Percentiles rank a stretch among this genome's conserved stretches.
Conservation (phyloP, 257 asterid species). For the Salvia miltiorrhiza region DNA sequence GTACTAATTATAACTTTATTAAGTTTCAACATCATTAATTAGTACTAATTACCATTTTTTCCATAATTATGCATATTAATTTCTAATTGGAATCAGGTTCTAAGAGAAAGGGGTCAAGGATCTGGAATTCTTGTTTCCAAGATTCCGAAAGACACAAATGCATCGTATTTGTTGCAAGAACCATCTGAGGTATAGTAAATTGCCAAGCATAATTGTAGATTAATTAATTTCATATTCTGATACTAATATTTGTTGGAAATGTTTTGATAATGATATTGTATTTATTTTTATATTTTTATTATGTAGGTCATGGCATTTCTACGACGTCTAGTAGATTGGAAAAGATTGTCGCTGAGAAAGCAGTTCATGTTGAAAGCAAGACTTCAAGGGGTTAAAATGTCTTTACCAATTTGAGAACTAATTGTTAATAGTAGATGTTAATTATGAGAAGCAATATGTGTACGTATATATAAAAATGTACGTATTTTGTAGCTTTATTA, state of each 20-base stretch:
- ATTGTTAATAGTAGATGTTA: conserved; percentile 6
- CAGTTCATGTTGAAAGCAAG: conserved; percentile 45
- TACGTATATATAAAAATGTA: neutral
- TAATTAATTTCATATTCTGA: neutral
- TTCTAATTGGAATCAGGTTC: conserved; percentile 38
- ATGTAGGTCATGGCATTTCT: conserved; percentile 77
- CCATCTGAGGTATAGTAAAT: conserved; percentile 73
- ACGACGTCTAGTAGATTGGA: conserved; percentile 78
- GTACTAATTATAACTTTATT: conserved; percentile 28
- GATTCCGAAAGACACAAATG: conserved; percentile 74
- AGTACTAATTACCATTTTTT: too few relatives aligned
- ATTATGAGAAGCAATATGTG: conserved; percentile 8
- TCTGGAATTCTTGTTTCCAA: conserved; percentile 87
- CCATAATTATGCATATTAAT: neutral
- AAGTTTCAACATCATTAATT: neutral
- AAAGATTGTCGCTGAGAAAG: conserved; percentile 39
- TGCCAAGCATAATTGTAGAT: neutral
- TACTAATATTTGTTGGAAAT: too few relatives aligned
- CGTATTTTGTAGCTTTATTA: conserved; percentile 21
- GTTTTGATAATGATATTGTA: neutral
- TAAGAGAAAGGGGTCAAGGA: conserved; percentile 79
- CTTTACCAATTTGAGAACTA: conserved; percentile 25
- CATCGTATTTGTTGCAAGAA: conserved; percentile 81
- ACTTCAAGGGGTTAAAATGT: conserved; percentile 47
- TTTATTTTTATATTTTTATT: neutral